Evolutionary conservation across 768 basidiomycete species (phyloP).

Genomic region (Suillus lakei): DNA sequence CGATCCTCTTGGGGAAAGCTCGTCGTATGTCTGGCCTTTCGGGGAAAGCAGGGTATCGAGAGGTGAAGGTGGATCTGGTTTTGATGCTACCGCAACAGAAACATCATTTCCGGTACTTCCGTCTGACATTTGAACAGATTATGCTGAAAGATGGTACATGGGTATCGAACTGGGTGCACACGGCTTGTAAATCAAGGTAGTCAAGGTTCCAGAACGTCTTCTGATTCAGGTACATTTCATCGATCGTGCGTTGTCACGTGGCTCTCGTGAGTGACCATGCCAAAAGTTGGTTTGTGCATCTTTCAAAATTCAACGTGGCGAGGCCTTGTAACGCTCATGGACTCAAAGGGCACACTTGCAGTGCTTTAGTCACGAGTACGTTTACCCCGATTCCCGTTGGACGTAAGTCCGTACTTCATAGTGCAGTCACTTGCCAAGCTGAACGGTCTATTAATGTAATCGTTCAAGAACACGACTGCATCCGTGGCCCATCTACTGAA

Average conservation of each 20-base stretch:
- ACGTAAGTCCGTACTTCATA: neutral
- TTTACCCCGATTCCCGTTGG: neutral
- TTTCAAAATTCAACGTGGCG: neutral
- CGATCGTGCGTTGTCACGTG: neutral
- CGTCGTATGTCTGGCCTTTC: conserved; percentile 36
- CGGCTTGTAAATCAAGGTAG: neutral
- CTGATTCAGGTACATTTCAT: neutral
- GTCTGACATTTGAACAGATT: conserved; percentile 23
- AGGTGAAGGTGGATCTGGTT: conserved; percentile 23
- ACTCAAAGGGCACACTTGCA: neutral
- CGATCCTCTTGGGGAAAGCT: conserved; percentile 43
- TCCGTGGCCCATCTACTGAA: conserved; percentile 15
- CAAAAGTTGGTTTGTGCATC: neutral
- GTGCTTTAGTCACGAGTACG: neutral
- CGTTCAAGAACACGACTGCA: neutral
- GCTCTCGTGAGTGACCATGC: neutral
- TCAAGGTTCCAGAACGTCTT: neutral
- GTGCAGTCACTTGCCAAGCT: neutral
- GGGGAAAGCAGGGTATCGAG: conserved; percentile 60
- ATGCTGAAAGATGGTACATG: conserved; percentile 17
- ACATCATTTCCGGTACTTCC: conserved; percentile 18
- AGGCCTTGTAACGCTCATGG: neutral
- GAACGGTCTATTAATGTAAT: conserved; percentile 6
- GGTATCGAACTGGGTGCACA: neutral
- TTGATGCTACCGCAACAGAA: conserved; percentile 9